Evolutionary conservation across 2,329 filamentous ascomycete genomes (phyloP).

Genomic region (Trichoderma koningiopsis): DNA sequence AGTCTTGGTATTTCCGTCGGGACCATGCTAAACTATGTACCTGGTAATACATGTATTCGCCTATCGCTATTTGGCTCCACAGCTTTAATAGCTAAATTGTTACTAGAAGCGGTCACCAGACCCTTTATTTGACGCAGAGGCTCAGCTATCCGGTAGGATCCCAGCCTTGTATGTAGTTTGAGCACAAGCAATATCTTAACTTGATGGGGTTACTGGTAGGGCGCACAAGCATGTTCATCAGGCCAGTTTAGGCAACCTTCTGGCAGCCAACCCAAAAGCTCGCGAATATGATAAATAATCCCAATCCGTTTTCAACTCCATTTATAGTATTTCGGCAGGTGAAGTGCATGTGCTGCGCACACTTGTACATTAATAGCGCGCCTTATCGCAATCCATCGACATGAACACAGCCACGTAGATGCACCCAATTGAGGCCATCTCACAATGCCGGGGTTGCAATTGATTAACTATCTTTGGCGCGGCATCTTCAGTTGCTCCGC

Average conservation of each 20-base stretch:
- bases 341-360: not conserved
- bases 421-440: not conserved
- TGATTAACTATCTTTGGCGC: not conserved
- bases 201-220: not conserved
- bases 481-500: conserved; percentile 10
- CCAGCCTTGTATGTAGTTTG: not conserved
- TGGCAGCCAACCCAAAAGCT: not conserved
- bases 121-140: not conserved
- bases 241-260: not conserved
- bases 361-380: not conserved
- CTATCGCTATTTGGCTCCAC: not conserved
- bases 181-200: not conserved
- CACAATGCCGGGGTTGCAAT: not conserved
- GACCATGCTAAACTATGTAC: not conserved
- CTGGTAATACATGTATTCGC: not conserved
- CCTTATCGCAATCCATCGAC: not conserved
- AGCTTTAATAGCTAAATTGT: not conserved
- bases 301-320: not conserved
- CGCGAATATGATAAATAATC: not conserved
- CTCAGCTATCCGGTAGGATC: not conserved
- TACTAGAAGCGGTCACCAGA: not conserved
- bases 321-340: not conserved
- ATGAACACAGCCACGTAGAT: not conserved
- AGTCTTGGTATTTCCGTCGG: not conserved
- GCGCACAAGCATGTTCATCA: not conserved